Base-by-base conservation (phyloP, 2,329 filamentous ascomycete species). In the Arthrobotrys megalospora region DNA sequence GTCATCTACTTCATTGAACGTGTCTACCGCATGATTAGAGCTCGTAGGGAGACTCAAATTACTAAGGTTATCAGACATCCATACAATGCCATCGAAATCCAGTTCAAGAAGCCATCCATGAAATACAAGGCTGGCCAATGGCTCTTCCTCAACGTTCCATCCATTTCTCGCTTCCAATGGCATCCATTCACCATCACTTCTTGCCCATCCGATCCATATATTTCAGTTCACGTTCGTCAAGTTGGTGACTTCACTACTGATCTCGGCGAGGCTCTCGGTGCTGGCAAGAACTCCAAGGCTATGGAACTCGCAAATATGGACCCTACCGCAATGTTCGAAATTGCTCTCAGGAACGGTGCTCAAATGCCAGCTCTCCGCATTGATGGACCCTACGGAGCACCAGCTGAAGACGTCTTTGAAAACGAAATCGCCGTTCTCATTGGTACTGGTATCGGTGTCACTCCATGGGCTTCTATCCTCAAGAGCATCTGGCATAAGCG, bases 401-500 rank as follows among this genome's bases (percentile, higher is more conserved):
- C 96, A 0, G 96, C 96, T 11, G 96, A 99, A 85, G 96, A 99
- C 81, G 96, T 99, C 24, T 98, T 99, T 83, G 91, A 95, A 83
- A 95, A 96, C 84, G 93, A 96, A 86, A 93, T 96, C 80, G 92
- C 93, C 6, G 91, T 96, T 16, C 88, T 96, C 66, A 93, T 96
- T 81, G 93, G 93, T 80, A 95, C 93, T 0, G 93, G 93, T 85
- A 96, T 96, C 80, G 93, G 93, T 81, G 93, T 96, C 52, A 96
- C 93, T 6, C 93, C 93, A 0, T 96, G 93, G 92, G 93, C 93
- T 0, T 88, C 91, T 1, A 95, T 96, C 81, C 87, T 96, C 80
- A 99, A 99, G 87, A 97, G 97, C 84, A 98, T 99, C 85, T 99
- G 94, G 93, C 95, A 99, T 84, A 88, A 97, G 82, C 93, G 96